phyloP scores from a whole-genome alignment of 257 asterid genomes.

The Solanum chmielewskii region DNA sequence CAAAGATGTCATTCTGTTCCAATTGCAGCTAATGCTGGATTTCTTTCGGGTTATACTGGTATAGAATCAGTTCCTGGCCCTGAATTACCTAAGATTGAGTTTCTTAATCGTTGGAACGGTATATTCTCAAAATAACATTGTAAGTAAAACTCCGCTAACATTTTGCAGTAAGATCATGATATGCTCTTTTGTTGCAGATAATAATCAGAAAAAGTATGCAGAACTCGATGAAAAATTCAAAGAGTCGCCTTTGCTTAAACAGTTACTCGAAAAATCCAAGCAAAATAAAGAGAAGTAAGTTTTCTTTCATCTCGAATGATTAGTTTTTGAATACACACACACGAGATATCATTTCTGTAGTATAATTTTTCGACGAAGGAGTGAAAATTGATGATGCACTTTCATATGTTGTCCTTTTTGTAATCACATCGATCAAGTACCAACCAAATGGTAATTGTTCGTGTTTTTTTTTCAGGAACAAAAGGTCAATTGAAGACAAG shows the following conservation, averaged over 20 bases:
- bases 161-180: not conserved
- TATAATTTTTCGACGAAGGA: not conserved
- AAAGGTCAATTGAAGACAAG: constrained; percentile 50
- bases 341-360: not conserved
- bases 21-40: constrained; percentile 82
- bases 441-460: not conserved
- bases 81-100: constrained; percentile 68
- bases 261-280: constrained; percentile 70
- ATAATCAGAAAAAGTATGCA: constrained; percentile 85
- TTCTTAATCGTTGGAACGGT: constrained; percentile 77
- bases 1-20: not conserved
- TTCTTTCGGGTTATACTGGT: constrained; percentile 71
- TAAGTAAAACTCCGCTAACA: not conserved
- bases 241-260: constrained; percentile 71
- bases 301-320: not conserved
- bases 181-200: constrained; percentile 37
- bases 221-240: constrained; percentile 80
- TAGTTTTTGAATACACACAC: not conserved
- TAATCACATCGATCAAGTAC: not conserved
- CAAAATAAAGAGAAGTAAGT: constrained; percentile 67
- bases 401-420: not conserved
- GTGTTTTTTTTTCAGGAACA: constrained; percentile 34
- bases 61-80: constrained; percentile 94
- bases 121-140: not conserved
- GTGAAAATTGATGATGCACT: not conserved